phyloP scores from a whole-genome alignment of 768 basidiomycete species.

The Lactarius hengduanensis region DNA sequence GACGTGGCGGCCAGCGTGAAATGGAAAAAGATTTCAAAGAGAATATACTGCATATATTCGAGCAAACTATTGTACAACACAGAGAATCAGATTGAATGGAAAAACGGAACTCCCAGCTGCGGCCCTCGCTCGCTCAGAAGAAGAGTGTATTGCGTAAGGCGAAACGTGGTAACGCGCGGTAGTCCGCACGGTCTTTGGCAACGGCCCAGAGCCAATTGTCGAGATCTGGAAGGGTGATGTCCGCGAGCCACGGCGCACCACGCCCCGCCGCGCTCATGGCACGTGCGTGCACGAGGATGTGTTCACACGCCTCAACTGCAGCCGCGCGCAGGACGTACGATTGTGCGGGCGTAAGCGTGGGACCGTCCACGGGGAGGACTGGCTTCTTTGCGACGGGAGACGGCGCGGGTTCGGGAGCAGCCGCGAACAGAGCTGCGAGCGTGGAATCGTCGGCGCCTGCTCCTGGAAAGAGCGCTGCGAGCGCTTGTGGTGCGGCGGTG shows the following conservation, averaged over 20 bases:
- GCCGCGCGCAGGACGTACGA: conserved; percentile 76
- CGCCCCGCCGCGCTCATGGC: conserved; percentile 34
- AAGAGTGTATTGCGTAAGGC: conserved; percentile 64
- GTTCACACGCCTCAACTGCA: conserved; percentile 75
- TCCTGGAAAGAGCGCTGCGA: conserved; percentile 48
- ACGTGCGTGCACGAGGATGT: conserved; percentile 57
- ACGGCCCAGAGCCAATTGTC: conserved; percentile 84
- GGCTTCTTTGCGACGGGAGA: conserved; percentile 16
- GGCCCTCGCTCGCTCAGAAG: conserved; percentile 50
- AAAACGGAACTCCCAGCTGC: neutral
- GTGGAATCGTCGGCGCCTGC: conserved; percentile 41
- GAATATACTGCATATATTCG: conserved; percentile 6
- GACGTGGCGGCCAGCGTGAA: neutral
- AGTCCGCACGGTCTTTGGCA: conserved; percentile 75
- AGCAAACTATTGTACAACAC: neutral
- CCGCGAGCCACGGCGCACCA: conserved; percentile 48
- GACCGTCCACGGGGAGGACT: conserved; percentile 44
- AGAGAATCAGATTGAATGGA: neutral
- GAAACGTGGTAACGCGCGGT: conserved; percentile 63
- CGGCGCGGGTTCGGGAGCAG: conserved; percentile 27
- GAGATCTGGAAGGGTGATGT: conserved; percentile 57
- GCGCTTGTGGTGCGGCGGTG: conserved; percentile 37
- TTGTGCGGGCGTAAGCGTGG: conserved; percentile 56
- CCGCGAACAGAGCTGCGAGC: conserved; percentile 44
- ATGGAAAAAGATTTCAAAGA: neutral